phyloP scores from a whole-genome alignment of 208 protist species.

The Angomonas deanei region DNA sequence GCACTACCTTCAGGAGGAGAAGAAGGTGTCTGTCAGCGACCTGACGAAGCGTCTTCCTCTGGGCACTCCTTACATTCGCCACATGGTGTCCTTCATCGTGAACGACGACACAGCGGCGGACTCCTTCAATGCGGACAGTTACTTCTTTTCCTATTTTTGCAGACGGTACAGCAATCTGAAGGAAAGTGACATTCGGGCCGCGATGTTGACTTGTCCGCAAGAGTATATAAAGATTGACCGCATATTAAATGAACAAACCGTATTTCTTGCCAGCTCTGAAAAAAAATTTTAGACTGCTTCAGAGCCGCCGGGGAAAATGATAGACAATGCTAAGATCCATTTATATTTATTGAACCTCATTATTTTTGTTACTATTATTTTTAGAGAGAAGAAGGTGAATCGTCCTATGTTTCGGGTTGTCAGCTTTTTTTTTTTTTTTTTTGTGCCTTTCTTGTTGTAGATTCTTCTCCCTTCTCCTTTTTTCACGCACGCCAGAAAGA shows the following conservation, averaged over 20 bases:
- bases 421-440: too few relatives aligned
- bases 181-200: slow-evolving; percentile 11
- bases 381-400: too few relatives aligned
- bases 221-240: slow-evolving; percentile 18
- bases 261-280: slow-evolving; percentile 1
- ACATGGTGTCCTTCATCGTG: slow-evolving; percentile 13
- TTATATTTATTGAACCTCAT: too few relatives aligned
- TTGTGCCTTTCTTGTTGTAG: too few relatives aligned
- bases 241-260: slow-evolving; percentile 17
- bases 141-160: slow-evolving; percentile 17
- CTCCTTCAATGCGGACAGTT: slow-evolving; percentile 13
- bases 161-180: slow-evolving; percentile 16
- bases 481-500: neutral
- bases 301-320: too few relatives aligned
- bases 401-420: too few relatives aligned
- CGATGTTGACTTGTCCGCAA: slow-evolving; percentile 16
- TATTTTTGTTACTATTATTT: too few relatives aligned
- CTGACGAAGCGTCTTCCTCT: slow-evolving; percentile 13
- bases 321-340: too few relatives aligned
- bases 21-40: slow-evolving; percentile 15
- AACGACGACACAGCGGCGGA: slow-evolving; percentile 9
- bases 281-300: neutral
- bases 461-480: too few relatives aligned
- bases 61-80: slow-evolving; percentile 20
- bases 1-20: slow-evolving; percentile 15